Evolutionary conservation across 352 stramenopile genomes (phyloP).

Genomic region (Phytophthora pisi): DNA sequence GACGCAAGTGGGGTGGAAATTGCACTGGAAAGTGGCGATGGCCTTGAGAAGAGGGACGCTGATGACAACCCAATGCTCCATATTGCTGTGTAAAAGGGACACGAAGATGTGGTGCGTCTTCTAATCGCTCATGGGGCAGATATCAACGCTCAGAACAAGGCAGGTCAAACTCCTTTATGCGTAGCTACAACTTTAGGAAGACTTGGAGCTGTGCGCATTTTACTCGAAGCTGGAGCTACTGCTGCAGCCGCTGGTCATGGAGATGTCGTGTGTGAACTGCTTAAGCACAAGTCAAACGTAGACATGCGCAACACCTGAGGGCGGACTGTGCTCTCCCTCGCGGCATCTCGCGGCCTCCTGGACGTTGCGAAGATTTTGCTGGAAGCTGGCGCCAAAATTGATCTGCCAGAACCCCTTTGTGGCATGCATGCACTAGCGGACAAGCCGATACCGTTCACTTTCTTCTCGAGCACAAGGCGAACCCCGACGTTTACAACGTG

Average conservation of each 20-base stretch:
- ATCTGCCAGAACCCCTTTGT: not conserved
- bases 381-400: not conserved
- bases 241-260: not conserved
- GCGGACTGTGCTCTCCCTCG: not conserved
- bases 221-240: constrained; percentile 1
- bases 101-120: constrained; percentile 1
- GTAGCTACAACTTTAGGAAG: not conserved
- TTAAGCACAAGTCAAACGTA: not conserved
- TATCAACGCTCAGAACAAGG: not conserved
- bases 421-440: not conserved
- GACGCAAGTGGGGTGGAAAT: not conserved
- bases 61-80: not conserved
- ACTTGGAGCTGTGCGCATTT: not conserved
- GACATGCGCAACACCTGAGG: not conserved
- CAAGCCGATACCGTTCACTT: not conserved
- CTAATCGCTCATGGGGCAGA: not conserved
- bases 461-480: not conserved
- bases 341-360: not conserved
- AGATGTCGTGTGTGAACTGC: not conserved
- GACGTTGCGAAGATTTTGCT: not conserved
- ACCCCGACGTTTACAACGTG: not conserved
- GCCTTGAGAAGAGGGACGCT: not conserved
- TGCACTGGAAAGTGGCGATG: not conserved
- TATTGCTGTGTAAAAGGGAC: not conserved
- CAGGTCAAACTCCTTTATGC: not conserved